Evolutionary conservation across 2,329 filamentous ascomycete genomes (phyloP).

Genomic region (Pseudocercospora fuligena): DNA sequence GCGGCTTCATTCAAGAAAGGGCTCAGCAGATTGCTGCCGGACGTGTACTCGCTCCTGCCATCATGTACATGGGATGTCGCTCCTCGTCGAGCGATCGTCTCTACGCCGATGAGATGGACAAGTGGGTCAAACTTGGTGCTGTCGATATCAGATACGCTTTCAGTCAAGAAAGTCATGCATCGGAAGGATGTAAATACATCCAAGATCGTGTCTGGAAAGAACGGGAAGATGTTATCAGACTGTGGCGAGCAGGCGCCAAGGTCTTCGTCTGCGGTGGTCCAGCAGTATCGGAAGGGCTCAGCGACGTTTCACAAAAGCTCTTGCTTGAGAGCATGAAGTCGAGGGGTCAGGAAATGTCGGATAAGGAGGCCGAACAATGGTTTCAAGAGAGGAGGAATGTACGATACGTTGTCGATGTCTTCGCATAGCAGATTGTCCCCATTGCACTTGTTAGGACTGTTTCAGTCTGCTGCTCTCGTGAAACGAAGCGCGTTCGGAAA

Average conservation of each 20-base stretch:
- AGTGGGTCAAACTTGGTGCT: constrained; percentile 62
- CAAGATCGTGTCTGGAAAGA: neutral
- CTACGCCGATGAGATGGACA: constrained; percentile 62
- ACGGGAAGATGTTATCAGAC: neutral
- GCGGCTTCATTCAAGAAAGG: constrained; percentile 94
- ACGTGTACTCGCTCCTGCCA: constrained; percentile 59
- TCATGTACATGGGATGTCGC: constrained; percentile 69
- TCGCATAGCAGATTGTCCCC: neutral
- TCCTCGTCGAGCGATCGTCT: constrained; percentile 61
- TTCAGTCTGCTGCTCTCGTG: no score
- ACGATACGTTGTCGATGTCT: neutral
- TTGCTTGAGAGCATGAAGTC: neutral
- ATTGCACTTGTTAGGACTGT: no score
- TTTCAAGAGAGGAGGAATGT: neutral
- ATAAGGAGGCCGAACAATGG: neutral
- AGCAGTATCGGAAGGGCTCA: neutral
- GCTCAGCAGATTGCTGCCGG: constrained; percentile 52
- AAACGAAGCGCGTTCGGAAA: no score
- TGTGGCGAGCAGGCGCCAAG: neutral
- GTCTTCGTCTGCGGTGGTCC: neutral
- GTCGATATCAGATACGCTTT: neutral
- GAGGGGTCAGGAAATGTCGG: neutral
- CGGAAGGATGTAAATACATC: neutral
- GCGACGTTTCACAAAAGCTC: neutral
- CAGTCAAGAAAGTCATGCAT: neutral